Base-by-base conservation (phyloP, 2,329 filamentous ascomycete species). In the Xylariaceae sp. region DNA sequence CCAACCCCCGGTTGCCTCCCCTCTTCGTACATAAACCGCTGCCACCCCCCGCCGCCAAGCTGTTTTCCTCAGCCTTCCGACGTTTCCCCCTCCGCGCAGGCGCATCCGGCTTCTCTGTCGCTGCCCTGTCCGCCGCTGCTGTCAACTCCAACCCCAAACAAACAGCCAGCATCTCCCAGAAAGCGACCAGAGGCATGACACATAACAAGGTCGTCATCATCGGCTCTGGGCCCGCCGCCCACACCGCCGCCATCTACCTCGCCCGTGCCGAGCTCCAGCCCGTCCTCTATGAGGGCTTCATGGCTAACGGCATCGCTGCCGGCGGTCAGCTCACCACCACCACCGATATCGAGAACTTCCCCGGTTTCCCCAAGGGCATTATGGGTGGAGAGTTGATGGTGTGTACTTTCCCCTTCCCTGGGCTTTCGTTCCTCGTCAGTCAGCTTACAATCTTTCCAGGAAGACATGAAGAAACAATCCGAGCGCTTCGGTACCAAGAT, bases 301-400 rank as follows among this genome's bases (percentile, higher is more conserved):
- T 99, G 71, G 94, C 94, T 65, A 94, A 97, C 69, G 94, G 93
- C 67, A 96, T 95, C 65, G 94, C 94, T 6, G 90, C 94, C 42
- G 94, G 94, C 63, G 94, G 94, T 52, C 94, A 99, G 80, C 81
- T 99, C 63, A 99, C 95, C 50, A 99, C 95, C 22, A 99, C 94
- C 50, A 97, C 96, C 66, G 95, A 99, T 63, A 86, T 99, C 54
- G 94, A 99, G 79, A 99, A 99, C 82, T 99, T 88, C 75, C 94
- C 94, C 22, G 94, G 94, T 44, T 99, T 97, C 77, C 88, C 89
- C 66, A 83, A 89, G 64, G 89, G 87, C 58, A 91, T 99, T 70
- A 88, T 90, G 74, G 94, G 94, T 61, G 75, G 82, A 51, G 87
- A 90, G 67, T 78, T 99, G 61, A 99, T 99, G 94, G 82, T 84